Conservation (phyloP, 2,329 filamentous ascomycete genomes). For the Neurospora sp. region DNA sequence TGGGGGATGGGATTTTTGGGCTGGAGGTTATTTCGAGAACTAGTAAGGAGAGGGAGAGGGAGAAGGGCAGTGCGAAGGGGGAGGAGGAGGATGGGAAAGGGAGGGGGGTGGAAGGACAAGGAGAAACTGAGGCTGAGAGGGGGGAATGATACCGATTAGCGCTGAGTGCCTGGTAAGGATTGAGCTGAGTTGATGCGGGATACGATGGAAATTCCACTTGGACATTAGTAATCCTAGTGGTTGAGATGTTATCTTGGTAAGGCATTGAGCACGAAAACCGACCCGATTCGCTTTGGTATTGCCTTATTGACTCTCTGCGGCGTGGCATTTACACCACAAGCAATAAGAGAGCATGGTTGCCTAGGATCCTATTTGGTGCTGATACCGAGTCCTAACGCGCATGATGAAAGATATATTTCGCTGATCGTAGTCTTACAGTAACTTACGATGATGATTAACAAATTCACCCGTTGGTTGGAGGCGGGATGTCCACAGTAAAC, state of each 20-base stretch:
- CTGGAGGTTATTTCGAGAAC: constrained; percentile 37
- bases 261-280: neutral
- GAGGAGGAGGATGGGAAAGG: neutral
- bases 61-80: neutral
- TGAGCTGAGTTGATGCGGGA: neutral
- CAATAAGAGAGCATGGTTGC: neutral
- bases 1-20: constrained; percentile 44
- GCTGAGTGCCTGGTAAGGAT: no score
- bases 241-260: neutral
- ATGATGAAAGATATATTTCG: neutral
- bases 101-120: neutral
- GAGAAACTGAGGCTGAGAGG: no score
- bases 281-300: neutral
- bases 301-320: neutral
- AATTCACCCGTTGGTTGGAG: neutral
- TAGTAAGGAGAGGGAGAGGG: neutral
- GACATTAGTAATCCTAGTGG: neutral
- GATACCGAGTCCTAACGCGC: neutral
- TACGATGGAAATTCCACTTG: neutral
- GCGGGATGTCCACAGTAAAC: neutral
- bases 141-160: no score
- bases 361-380: neutral
- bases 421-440: neutral
- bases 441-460: neutral
- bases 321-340: neutral